Evolutionary conservation across 2,329 filamentous ascomycete species (phyloP), one percentile per base, ranked within the genome.

Genomic region (Fusarium chuoi): DNA sequence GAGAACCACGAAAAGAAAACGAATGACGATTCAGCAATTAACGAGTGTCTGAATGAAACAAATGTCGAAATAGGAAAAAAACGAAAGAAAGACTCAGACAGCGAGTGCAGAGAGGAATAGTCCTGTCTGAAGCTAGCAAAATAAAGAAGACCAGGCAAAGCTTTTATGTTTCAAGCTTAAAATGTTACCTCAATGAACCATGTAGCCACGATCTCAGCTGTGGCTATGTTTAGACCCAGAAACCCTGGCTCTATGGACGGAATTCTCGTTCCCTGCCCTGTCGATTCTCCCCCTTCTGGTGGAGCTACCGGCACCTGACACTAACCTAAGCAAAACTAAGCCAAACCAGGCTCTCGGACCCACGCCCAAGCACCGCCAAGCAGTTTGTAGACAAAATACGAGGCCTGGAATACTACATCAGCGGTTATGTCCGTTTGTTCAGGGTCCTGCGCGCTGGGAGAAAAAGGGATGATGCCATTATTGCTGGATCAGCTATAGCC

Each of bases 231-330:
- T 67, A 67, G 65, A 39, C 20, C 17, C 3, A 18, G 0, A 14
- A 30, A n/a, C 28, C 61, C 57, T 52, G 38, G n/a, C 6, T 41
- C 44, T 67, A 67, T 67, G 62, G 52, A 61, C 35, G 65, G 39
- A 67, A 58, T n/a, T 62, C 36, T 49, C 33, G 48, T 18, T 41
- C 62, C 17, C 35, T 39, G 14, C 22, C 15, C 35, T 48, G 61
- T 39, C 15, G 20, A 11, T 45, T 54, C 9, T 46, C 52, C 65
- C 52, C 52, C 67, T 30, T 48, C 20, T 51, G 30, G 65, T 67
- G 65, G 63, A 46, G 56, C 45, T 60, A 67, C 38, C 62, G 57
- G 65, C 52, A 67, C 65, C 65, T 67, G 65, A 67, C 62, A 67
- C 62, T 44, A 26, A 30, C 38, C 55, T 28, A 65, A 66, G 41